phyloP scores from a whole-genome alignment of 2,329 filamentous ascomycete species.

The Pestalotiopsis fici region DNA sequence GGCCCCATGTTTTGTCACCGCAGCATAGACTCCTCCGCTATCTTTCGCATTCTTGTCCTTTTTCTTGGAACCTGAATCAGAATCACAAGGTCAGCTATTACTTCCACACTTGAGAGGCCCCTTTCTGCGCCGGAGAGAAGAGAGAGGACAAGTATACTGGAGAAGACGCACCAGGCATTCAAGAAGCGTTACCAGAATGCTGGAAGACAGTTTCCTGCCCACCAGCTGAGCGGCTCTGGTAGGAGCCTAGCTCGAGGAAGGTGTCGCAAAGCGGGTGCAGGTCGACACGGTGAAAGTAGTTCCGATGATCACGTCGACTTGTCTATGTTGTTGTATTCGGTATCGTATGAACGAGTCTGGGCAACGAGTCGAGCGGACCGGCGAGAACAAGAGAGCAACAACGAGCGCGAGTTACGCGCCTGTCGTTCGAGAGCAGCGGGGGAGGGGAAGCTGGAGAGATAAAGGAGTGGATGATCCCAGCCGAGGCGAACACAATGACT shows the following conservation, averaged over 20 bases:
- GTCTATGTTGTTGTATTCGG: neutral
- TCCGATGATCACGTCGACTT: neutral
- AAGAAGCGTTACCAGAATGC: constrained; percentile 27
- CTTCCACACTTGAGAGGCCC: constrained; percentile 25
- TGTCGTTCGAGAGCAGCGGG: constrained; percentile 3
- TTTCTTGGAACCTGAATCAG: constrained; percentile 33
- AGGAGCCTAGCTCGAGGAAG: constrained; percentile 2
- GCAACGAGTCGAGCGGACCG: neutral
- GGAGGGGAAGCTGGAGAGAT: constrained; percentile 9
- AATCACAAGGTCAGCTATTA: constrained; percentile 30
- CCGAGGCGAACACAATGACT: constrained; percentile 14
- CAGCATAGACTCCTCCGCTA: constrained; percentile 32
- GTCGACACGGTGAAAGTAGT: neutral
- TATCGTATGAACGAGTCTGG: neutral
- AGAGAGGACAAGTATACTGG: constrained; percentile 29
- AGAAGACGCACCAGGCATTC: constrained; percentile 36
- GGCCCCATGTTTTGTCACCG: constrained; percentile 35
- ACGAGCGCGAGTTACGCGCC: constrained; percentile 10
- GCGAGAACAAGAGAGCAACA: neutral
- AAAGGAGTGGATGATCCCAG: constrained; percentile 16
- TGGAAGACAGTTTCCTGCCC: constrained; percentile 33
- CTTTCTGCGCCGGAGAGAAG: constrained; percentile 25
- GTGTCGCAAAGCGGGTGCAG: neutral
- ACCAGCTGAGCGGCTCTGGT: constrained; percentile 32
- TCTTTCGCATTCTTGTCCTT: constrained; percentile 36